A percentile compares a stretch with the other conserved stretches of the same genome.
These are phyloP conservation scores for Annulohypoxylon stygium DNA, from an alignment of 495 filamentous ascomycete genomes.

Conservation along the genomic window DNA sequence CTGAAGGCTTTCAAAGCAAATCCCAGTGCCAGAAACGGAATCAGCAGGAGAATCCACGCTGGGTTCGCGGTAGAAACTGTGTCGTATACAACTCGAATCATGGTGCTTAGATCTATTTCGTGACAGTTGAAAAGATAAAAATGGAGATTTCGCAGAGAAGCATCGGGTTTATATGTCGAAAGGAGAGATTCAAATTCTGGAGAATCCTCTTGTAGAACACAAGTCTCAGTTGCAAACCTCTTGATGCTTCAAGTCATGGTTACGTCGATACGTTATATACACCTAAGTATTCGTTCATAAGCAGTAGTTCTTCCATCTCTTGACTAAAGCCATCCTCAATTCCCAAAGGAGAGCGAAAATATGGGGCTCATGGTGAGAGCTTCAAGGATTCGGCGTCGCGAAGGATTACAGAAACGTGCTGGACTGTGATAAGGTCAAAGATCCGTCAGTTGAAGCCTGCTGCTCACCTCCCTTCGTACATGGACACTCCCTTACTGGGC, in stretches of 20 bases:
- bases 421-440: background rate
- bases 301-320: background rate
- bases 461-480: background rate
- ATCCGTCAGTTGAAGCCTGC: background rate
- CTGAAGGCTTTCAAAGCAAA: background rate
- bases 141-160: background rate
- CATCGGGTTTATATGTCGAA: background rate
- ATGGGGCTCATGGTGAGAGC: slow-evolving; percentile 1
- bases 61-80: background rate
- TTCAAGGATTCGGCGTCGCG: background rate
- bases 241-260: background rate
- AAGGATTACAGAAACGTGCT: background rate
- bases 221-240: background rate
- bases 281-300: background rate
- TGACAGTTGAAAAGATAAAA: background rate
- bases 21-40: slow-evolving; percentile 19
- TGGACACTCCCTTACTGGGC: background rate
- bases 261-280: background rate
- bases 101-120: background rate
- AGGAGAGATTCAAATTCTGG: background rate
- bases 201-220: background rate
- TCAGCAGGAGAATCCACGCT: slow-evolving; percentile 21
- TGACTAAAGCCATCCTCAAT: background rate
- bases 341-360: background rate
- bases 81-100: slow-evolving; percentile 25